These are phyloP conservation scores for Cynara cardunculus DNA, from an alignment of 129 eudicot species.

Conservation along the genomic window DNA sequence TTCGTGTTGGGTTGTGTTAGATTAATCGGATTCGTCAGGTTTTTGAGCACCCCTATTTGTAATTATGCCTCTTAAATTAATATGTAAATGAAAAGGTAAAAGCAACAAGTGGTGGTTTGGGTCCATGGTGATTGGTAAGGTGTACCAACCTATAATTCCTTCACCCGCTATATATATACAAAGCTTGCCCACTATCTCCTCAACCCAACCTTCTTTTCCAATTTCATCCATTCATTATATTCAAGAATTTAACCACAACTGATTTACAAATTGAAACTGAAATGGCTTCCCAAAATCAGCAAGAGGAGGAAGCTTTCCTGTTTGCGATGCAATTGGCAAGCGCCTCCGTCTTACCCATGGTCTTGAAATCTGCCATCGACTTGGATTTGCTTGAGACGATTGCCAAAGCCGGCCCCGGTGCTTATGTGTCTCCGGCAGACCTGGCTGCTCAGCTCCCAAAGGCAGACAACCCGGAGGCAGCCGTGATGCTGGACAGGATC, in stretches of 20 bases:
- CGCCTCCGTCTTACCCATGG: slow-evolving; percentile 82
- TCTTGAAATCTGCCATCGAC: slow-evolving; percentile 67
- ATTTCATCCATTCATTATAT: not conserved
- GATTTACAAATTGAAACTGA: no score
- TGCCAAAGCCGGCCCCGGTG: slow-evolving; percentile 53
- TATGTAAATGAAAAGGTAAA: not conserved
- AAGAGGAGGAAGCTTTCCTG: slow-evolving; percentile 45
- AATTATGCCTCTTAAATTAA: no score
- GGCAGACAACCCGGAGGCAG: slow-evolving; percentile 50
- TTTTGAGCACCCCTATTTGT: no score
- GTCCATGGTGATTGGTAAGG: not conserved
- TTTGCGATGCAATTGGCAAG: slow-evolving; percentile 80
- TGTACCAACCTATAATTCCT: not conserved
- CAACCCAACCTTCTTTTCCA: not conserved
- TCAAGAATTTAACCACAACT: not conserved
- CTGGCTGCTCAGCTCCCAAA: slow-evolving; percentile 60
- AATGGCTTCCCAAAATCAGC: not conserved
- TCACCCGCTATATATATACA: not conserved
- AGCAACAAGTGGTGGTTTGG: not conserved
- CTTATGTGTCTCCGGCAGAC: slow-evolving; percentile 45
- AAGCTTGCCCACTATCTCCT: not conserved
- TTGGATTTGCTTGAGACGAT: slow-evolving; percentile 72
- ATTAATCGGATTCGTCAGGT: no score
- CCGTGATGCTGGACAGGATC: slow-evolving; percentile 72
- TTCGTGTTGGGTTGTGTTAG: no score